A percentile compares a stretch with the other conserved stretches of the same genome.
These are phyloP conservation scores for Keithomyces neogunnii DNA, from an alignment of 2,329 filamentous ascomycete species.

Conservation along the genomic window DNA sequence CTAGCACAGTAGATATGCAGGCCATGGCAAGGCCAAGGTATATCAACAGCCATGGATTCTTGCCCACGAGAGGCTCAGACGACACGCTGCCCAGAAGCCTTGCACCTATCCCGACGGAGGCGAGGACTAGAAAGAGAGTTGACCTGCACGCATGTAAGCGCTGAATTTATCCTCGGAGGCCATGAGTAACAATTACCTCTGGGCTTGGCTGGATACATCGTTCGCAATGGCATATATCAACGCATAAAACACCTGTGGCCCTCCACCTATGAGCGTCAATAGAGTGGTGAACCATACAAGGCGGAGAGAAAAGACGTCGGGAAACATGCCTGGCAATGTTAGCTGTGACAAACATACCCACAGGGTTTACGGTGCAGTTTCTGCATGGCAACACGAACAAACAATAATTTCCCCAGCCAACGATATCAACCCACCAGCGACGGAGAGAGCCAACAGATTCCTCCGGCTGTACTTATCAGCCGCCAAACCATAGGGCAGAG, in stretches of 20 bases:
- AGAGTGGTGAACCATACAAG: constrained; percentile 3
- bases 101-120: neutral
- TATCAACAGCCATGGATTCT: neutral
- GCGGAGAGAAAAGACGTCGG: neutral
- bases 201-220: constrained; percentile 2
- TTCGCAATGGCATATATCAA: constrained; percentile 4
- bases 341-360: neutral
- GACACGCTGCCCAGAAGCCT: neutral
- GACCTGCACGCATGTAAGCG: neutral
- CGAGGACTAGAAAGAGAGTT: neutral
- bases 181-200: neutral
- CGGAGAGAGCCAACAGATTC: constrained; percentile 3
- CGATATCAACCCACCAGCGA: constrained; percentile 1
- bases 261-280: constrained; percentile 3
- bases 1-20: neutral
- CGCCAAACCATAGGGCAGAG: constrained; percentile 5
- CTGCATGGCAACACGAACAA: neutral
- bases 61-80: neutral
- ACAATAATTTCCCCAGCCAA: constrained; percentile 5
- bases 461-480: constrained; percentile 6
- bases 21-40: constrained; percentile 5
- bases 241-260: constrained; percentile 3
- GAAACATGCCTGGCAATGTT: constrained; percentile 1
- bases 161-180: no score
- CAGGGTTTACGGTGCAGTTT: neutral